Evolutionary conservation across 805 yeast species (phyloP).

Genomic region (Komagataella populi): DNA sequence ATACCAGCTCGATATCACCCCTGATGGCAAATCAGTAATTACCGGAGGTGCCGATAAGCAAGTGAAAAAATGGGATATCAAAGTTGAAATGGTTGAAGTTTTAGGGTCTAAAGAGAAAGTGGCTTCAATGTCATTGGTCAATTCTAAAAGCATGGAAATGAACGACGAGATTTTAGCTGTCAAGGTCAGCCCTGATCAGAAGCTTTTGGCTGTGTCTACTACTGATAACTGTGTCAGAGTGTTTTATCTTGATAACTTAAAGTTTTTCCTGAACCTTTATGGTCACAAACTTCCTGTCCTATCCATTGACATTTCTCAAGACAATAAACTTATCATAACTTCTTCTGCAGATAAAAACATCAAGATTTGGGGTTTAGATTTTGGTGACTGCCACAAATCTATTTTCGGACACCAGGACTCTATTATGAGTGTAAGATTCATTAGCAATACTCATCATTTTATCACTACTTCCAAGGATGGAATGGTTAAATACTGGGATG

Average conservation of each 20-base stretch:
- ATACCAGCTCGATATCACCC: constrained; percentile 81
- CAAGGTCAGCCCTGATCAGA: constrained; percentile 67
- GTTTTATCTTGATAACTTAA: constrained; percentile 74
- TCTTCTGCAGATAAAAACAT: constrained; percentile 96
- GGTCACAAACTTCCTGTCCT: constrained; percentile 96
- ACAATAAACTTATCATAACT: constrained; percentile 77
- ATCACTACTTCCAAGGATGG: constrained; percentile 87
- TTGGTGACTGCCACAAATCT: constrained; percentile 97
- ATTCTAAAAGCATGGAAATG: constrained; percentile 72
- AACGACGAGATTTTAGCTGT: constrained; percentile 77
- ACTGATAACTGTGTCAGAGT: constrained; percentile 94
- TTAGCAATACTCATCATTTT: constrained; percentile 80
- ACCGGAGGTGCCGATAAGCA: constrained; percentile 92
- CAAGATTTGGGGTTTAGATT: constrained; percentile 96
- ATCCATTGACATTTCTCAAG: constrained; percentile 81
- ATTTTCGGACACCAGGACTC: constrained; percentile 96
- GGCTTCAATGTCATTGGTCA: constrained; percentile 46
- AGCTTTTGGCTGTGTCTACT: constrained; percentile 67
- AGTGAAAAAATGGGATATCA: constrained; percentile 82
- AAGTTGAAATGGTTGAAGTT: constrained; percentile 49
- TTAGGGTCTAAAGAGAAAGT: constrained; percentile 50
- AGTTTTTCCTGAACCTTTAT: constrained; percentile 77
- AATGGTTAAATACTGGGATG: constrained; percentile 93
- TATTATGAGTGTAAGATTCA: constrained; percentile 75
- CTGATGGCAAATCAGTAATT: constrained; percentile 73